These are phyloP conservation scores for Coemansia sp. DNA, from an alignment of 192 early-diverging fungal species.

Conservation along the genomic window DNA sequence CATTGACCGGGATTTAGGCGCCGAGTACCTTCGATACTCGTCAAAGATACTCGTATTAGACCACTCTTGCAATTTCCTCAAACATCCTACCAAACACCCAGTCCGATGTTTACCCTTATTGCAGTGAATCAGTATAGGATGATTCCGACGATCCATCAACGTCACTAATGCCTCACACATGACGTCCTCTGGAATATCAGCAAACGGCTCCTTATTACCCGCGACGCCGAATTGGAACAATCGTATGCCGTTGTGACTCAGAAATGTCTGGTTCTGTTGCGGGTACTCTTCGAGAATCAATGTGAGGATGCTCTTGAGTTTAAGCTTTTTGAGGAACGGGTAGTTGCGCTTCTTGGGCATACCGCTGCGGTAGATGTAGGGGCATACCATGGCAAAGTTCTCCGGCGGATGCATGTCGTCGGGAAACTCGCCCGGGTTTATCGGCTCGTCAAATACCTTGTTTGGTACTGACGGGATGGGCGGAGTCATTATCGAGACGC, in stretches of 20 bases:
- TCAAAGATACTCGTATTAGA: conserved; percentile 96
- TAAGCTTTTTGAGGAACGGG: conserved; percentile 85
- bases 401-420: conserved; percentile 80
- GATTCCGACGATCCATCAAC: conserved; percentile 66
- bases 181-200: conserved; percentile 54
- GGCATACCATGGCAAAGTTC: conserved; percentile 96
- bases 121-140: conserved; percentile 92
- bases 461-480: background rate
- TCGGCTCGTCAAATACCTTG: background rate
- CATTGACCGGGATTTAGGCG: conserved; percentile 81
- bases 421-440: conserved; percentile 20
- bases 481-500: conserved; percentile 37
- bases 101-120: conserved; percentile 99
- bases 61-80: conserved; percentile 95
- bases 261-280: conserved; percentile 82
- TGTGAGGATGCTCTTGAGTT: conserved; percentile 90
- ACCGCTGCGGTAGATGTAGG: conserved; percentile 91
- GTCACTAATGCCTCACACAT: conserved; percentile 37
- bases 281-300: conserved; percentile 92
- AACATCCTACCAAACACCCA: conserved; percentile 92
- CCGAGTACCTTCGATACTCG: conserved; percentile 92
- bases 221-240: conserved; percentile 88
- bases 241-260: conserved; percentile 75
- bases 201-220: conserved; percentile 83
- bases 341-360: conserved; percentile 93